Base-by-base conservation (phyloP, 768 basidiomycete genomes). In the Termitomyces sp. region DNA sequence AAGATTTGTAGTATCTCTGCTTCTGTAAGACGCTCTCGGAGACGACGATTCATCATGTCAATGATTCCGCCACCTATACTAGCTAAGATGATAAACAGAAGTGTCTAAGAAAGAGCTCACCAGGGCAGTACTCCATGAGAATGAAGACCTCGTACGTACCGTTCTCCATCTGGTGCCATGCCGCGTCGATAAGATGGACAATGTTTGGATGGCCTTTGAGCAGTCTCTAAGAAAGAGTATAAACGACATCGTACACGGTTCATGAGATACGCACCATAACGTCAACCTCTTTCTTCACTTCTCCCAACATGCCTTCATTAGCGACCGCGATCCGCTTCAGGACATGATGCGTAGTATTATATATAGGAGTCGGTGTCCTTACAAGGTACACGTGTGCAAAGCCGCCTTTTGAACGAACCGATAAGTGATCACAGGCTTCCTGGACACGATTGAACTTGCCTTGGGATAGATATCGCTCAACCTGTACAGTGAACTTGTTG, bases 371-470 rank as follows among this genome's bases (percentile, higher is more conserved):
- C 15, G 87, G 79, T 5, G 95, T 94, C 57, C 85, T 78, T 47
- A 98, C 95, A 58, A 99, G 84, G 72, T 99, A 99, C 40, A 99
- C 96, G 74, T 98, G 91, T 7, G 97, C 95, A 70, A 97, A 99
- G 17, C 97, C 97, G 72, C 97, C 94, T 97, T 65, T 19, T 24
- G 35, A 45, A 53, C 45, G 44, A 45, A 57, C 66, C 56, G 55
- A 64, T 47, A 53, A 58, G 28, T 37, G 56, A 40, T 40, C 40
- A 51, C 57, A 45, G 60, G 59, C 38, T 28, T 34, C 38, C 46
- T 24, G 43, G 10, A 48, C 40, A 40, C 30, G 26, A 48, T 54
- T 26, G 52, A 10, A 49, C 75, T 59, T 63, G 87, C 94, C 97
- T 85, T 99, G 96, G 42, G 88, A 90, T 49, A 99, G 82, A 76